These are phyloP conservation scores for Sporothrix globosa DNA, from an alignment of 2,329 filamentous ascomycete species.

Conservation along the genomic window DNA sequence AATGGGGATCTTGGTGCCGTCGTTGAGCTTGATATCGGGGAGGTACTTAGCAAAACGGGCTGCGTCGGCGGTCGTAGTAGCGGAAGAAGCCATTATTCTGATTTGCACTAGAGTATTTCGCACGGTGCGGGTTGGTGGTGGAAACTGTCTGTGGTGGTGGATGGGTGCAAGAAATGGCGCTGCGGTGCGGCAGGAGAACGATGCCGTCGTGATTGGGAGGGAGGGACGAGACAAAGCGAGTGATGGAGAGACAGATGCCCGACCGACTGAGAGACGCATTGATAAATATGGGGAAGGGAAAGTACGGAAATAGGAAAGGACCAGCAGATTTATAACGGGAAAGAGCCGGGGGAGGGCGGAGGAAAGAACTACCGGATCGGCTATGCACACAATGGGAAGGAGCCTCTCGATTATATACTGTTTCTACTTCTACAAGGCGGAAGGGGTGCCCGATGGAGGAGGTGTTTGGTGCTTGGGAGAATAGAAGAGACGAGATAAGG, in stretches of 20 bases:
- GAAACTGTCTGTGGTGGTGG: background rate
- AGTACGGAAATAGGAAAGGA: background rate
- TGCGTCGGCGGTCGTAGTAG: slow-evolving; percentile 19
- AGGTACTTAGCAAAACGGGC: slow-evolving; percentile 42
- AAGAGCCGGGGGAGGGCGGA: background rate
- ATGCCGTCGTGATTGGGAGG: background rate
- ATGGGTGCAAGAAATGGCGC: background rate
- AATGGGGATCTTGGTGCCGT: slow-evolving; percentile 73
- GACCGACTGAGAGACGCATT: slow-evolving; percentile 10
- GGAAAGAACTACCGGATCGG: background rate
- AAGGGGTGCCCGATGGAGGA: background rate
- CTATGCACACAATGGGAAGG: background rate
- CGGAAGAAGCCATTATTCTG: slow-evolving; percentile 28
- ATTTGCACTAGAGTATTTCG: background rate
- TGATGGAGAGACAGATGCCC: background rate
- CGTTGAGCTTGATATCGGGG: slow-evolving; percentile 69
- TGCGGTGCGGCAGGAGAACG: background rate
- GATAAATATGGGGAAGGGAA: no score
- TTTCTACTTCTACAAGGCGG: background rate
- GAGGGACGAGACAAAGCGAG: background rate
- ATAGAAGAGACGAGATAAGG: slow-evolving; percentile 4
- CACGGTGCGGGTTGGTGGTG: background rate
- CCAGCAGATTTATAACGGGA: background rate
- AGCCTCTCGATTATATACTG: slow-evolving; percentile 14
- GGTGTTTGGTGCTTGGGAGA: background rate